Evolutionary conservation across 176 grass and related monocot genomes (phyloP).

Genomic region (Ananas comosus): DNA sequence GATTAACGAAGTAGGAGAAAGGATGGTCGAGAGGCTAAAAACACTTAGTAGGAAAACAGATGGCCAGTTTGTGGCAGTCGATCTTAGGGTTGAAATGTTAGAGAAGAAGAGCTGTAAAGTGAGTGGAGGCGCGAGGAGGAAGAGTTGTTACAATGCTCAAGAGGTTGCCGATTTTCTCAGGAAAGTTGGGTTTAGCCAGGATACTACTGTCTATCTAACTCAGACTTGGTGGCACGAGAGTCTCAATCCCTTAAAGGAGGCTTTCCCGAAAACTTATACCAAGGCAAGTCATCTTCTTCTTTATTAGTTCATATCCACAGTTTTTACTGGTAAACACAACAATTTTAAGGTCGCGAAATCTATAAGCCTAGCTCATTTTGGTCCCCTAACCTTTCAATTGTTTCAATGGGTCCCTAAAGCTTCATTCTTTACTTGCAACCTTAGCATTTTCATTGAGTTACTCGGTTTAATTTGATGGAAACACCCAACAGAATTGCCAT

Average conservation of each 20-base stretch:
- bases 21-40: slow-evolving; percentile 66
- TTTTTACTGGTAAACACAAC: too few species aligned
- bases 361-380: too few species aligned
- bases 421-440: too few species aligned
- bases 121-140: slow-evolving; percentile 34
- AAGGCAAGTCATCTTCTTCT: slow-evolving; percentile 38
- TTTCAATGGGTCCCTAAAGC: too few species aligned
- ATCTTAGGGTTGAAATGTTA: slow-evolving; percentile 58
- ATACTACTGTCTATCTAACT: slow-evolving; percentile 72
- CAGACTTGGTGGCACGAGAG: slow-evolving; percentile 67
- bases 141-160: slow-evolving; percentile 55
- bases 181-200: slow-evolving; percentile 46
- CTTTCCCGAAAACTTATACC: slow-evolving; percentile 70
- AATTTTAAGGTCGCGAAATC: too few species aligned
- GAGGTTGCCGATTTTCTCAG: slow-evolving; percentile 64
- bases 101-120: slow-evolving; percentile 57
- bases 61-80: slow-evolving; percentile 44
- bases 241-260: slow-evolving; percentile 51
- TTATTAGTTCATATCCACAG: background rate
- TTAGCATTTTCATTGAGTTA: too few species aligned
- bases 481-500: too few species aligned
- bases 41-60: slow-evolving; percentile 45
- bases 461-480: too few species aligned
- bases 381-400: too few species aligned
- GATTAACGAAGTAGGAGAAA: slow-evolving; percentile 42